A percentile compares a stretch with the other conserved stretches of the same genome.
Conservation (phyloP, 495 filamentous ascomycete genomes). For the Penicillium herquei region DNA sequence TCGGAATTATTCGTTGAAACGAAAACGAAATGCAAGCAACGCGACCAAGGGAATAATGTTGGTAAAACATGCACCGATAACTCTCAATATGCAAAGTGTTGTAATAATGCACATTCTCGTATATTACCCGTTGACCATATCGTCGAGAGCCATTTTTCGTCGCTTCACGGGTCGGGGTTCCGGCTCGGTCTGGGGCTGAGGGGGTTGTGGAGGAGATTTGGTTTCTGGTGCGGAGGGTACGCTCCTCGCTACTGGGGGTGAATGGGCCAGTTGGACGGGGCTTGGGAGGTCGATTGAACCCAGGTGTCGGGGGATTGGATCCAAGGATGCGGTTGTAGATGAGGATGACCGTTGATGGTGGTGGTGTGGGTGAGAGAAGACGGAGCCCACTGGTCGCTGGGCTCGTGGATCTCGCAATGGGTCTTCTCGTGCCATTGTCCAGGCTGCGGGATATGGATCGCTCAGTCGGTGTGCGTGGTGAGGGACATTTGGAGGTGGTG, state of each 20-base stretch:
- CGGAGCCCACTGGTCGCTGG: slow-evolving; percentile 26
- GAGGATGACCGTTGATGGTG: slow-evolving; percentile 22
- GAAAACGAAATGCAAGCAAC: slow-evolving; percentile 2
- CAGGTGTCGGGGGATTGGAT: slow-evolving; percentile 27
- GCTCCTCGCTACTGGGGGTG: slow-evolving; percentile 14
- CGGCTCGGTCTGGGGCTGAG: slow-evolving; percentile 2
- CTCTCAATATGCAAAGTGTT: not conserved
- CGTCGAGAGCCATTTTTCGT: slow-evolving; percentile 58
- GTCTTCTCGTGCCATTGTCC: slow-evolving; percentile 28
- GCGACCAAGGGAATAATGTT: not conserved
- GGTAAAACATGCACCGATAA: not conserved
- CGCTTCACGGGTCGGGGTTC: slow-evolving; percentile 66
- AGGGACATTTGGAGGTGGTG: slow-evolving; percentile 1
- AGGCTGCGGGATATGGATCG: slow-evolving; percentile 37
- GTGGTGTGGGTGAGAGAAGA: slow-evolving; percentile 28
- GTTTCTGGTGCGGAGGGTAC: slow-evolving; percentile 21
- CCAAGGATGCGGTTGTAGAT: slow-evolving; percentile 23
- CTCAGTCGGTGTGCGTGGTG: slow-evolving; percentile 38
- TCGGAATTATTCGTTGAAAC: slow-evolving; percentile 7
- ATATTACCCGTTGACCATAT: slow-evolving; percentile 45
- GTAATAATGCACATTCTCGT: not conserved
- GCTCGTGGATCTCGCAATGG: slow-evolving; percentile 21
- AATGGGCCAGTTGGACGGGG: slow-evolving; percentile 17
- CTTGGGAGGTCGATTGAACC: slow-evolving; percentile 22
- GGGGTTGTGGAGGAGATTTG: slow-evolving; percentile 10